phyloP scores from a whole-genome alignment of 129 eudicot species.

The Flaveria bidentis region DNA sequence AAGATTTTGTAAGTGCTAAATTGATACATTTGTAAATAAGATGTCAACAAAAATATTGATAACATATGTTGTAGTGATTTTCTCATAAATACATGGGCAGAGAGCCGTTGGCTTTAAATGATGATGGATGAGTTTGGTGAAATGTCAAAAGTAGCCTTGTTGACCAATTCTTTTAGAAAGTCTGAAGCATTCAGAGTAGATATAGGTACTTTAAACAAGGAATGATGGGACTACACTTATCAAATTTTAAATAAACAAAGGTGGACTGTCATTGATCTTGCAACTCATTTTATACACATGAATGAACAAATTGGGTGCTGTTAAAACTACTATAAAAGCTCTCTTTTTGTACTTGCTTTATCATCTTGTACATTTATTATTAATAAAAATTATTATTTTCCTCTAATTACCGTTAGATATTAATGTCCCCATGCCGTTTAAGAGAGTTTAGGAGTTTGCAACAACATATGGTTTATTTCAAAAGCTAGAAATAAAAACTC shows the following conservation, averaged over 20 bases:
- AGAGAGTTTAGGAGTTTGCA: no score
- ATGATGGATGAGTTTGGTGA: constrained; percentile 13
- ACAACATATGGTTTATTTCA: no score
- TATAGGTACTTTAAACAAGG: constrained; percentile 1
- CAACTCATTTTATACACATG: not conserved
- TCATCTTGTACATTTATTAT: no score
- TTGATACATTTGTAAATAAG: no score
- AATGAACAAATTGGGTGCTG: no score
- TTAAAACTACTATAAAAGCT: no score
- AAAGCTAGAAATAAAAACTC: no score
- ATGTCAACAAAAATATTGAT: not conserved
- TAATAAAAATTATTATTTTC: no score
- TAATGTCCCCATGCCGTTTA: no score
- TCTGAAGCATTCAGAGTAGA: not conserved
- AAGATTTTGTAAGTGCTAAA: no score
- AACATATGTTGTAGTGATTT: not conserved
- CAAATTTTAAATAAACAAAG: not conserved
- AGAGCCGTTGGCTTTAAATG: constrained; percentile 5
- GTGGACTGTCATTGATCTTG: not conserved
- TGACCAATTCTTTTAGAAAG: not conserved
- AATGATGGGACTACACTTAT: constrained; percentile 10
- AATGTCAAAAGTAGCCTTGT: constrained; percentile 10
- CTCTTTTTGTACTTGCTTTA: no score
- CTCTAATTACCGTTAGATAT: no score
- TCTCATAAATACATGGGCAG: not conserved